Conservation (phyloP, 2,329 filamentous ascomycete genomes). For the Penicillium verrucosum region DNA sequence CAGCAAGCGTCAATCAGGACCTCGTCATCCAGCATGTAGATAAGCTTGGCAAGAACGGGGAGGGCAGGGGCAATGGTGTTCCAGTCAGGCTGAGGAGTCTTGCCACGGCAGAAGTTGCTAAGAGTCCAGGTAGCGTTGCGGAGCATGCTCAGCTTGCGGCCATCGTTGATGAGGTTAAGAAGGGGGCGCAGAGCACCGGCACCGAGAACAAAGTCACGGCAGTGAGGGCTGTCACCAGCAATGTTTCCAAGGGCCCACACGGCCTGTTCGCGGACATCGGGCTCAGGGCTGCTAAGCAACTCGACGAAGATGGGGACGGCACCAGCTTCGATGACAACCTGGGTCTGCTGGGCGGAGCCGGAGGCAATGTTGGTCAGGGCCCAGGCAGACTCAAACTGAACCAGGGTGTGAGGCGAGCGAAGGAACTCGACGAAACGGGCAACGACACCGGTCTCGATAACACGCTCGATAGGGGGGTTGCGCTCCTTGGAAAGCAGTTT, state of each 20-base stretch:
- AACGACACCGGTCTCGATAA: slow-evolving; percentile 98
- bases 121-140: slow-evolving; percentile 98
- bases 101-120: slow-evolving; percentile 99
- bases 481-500: slow-evolving; percentile 98
- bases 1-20: slow-evolving; percentile 98
- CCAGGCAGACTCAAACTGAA: slow-evolving; percentile 99
- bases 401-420: slow-evolving; percentile 92
- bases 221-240: slow-evolving; percentile 94
- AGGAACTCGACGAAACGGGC: slow-evolving; percentile 97
- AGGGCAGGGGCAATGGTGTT: slow-evolving; percentile 90
- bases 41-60: slow-evolving; percentile 91
- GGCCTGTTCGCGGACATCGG: slow-evolving; percentile 95
- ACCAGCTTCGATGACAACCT: slow-evolving; percentile 97
- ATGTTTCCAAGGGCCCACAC: slow-evolving; percentile 99
- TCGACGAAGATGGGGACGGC: slow-evolving; percentile 98
- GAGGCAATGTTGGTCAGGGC: slow-evolving; percentile 99
- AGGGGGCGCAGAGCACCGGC: slow-evolving; percentile 89
- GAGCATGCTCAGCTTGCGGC: slow-evolving; percentile 98
- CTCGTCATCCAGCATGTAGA: slow-evolving; percentile 97
- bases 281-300: slow-evolving; percentile 89
- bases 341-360: slow-evolving; percentile 92
- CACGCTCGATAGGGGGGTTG: slow-evolving; percentile 97
- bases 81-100: slow-evolving; percentile 98
- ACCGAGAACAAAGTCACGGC: slow-evolving; percentile 92
- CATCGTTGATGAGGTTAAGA: slow-evolving; percentile 85